These are phyloP conservation scores for Lachancea dasiensis DNA, from an alignment of 805 yeast species.

Conservation along the genomic window DNA sequence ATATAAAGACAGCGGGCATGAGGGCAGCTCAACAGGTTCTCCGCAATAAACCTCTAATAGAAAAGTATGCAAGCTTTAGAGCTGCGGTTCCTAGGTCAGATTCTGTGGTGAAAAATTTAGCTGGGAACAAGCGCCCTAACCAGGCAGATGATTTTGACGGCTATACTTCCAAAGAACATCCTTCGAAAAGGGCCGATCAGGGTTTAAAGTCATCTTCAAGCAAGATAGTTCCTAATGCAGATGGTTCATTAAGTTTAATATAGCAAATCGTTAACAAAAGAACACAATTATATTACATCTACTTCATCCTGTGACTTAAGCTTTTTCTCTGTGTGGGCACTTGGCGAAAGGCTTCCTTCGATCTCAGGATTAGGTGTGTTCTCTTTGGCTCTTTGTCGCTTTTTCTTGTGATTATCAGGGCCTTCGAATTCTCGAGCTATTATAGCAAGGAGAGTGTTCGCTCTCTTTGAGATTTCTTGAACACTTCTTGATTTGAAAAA, in stretches of 20 bases:
- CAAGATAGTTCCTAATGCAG: slow-evolving; percentile 5
- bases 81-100: slow-evolving; percentile 44
- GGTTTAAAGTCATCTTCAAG: not conserved
- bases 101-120: slow-evolving; percentile 22
- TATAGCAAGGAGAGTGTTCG: slow-evolving; percentile 60
- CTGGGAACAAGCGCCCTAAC: slow-evolving; percentile 7
- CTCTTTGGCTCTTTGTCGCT: slow-evolving; percentile 28
- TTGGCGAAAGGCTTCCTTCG: slow-evolving; percentile 9
- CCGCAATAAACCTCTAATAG: slow-evolving; percentile 49
- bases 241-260: slow-evolving; percentile 4
- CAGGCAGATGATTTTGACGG: slow-evolving; percentile 1
- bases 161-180: not conserved
- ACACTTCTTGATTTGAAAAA: slow-evolving; percentile 64
- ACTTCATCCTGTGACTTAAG: slow-evolving; percentile 11
- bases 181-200: not conserved
- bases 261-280: not conserved
- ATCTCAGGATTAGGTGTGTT: slow-evolving; percentile 17
- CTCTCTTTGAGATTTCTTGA: slow-evolving; percentile 65
- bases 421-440: slow-evolving; percentile 66
- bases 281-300: not conserved
- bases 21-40: slow-evolving; percentile 83
- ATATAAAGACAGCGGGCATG: slow-evolving; percentile 69
- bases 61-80: slow-evolving; percentile 55
- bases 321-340: slow-evolving; percentile 3
- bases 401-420: slow-evolving; percentile 48